Percentiles rank a stretch among this genome's conserved stretches.
Evolutionary conservation across 441 rosid species (phyloP).

Genomic region (Aleurites moluccanus): DNA sequence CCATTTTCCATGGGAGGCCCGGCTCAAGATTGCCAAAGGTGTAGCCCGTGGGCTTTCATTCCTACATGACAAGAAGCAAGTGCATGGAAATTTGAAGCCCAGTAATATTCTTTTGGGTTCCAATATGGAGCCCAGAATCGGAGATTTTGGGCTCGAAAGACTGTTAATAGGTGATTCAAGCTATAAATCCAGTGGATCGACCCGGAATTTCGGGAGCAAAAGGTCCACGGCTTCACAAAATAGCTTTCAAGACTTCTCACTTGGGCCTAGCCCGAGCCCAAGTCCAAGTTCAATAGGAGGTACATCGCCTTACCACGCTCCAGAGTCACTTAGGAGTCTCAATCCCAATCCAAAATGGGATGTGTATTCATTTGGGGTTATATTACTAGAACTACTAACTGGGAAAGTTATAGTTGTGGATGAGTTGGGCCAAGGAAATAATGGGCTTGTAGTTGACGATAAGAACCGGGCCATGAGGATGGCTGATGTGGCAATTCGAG

Average conservation of each 20-base stretch:
- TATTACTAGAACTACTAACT: constrained; percentile 66
- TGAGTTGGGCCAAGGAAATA: constrained; percentile 65
- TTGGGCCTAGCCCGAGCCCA: constrained; percentile 70
- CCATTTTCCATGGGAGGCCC: constrained; percentile 75
- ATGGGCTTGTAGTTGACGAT: constrained; percentile 66
- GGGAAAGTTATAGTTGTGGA: constrained; percentile 67
- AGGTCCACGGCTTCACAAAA: constrained; percentile 68
- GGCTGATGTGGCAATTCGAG: constrained; percentile 62
- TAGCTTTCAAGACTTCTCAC: constrained; percentile 43
- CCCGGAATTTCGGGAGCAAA: constrained; percentile 74
- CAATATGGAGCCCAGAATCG: constrained; percentile 73
- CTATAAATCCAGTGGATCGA: constrained; percentile 54
- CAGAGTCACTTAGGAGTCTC: constrained; percentile 68
- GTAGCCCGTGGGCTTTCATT: constrained; percentile 75
- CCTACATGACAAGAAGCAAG: constrained; percentile 86
- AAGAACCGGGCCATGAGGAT: constrained; percentile 54
- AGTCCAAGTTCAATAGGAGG: constrained; percentile 67
- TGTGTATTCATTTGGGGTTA: constrained; percentile 70
- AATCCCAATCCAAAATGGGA: constrained; percentile 91
- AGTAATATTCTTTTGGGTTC: constrained; percentile 63
- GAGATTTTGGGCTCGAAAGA: constrained; percentile 81
- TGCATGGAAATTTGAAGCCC: constrained; percentile 81
- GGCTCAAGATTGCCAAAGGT: constrained; percentile 75
- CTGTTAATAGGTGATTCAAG: constrained; percentile 61
- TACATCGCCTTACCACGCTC: constrained; percentile 64